Evolutionary conservation across 805 yeast genomes (phyloP), one percentile per base, ranked within the genome.

Genomic region (Spathaspora arborariae): DNA sequence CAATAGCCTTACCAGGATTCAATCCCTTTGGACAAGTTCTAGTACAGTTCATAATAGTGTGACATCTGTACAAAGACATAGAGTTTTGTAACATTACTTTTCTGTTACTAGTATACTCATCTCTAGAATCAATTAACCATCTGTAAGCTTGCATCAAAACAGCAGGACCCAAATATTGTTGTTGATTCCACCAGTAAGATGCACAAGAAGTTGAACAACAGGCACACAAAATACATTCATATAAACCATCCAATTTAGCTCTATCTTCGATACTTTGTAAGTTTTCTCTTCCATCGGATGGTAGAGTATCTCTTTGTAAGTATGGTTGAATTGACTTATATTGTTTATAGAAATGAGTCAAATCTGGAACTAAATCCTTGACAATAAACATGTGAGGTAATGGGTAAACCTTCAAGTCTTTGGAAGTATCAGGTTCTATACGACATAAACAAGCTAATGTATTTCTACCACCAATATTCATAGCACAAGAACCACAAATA

Each of bases 161-260:
- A 24, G 99, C 99, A 20, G 99, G 99, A 48, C 99, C 99, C 59
- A 94, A 76, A 74, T 94, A 94, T 77, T 94, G 96, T 73, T 91
- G 96, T 75, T 89, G 96, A 75, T 94, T 94, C 99, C 99, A 94
- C 99, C 99, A 94, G 80, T 94, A 94, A 2, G 98, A 91, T 45
- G 99, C 99, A 77, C 99, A 94, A 16, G 98, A 84, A 44, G 99
- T 94, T 30, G 97, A 91, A 73, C 99, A 92, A 75, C 99, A 91
- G 9, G 99, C 99, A 76, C 99, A 92, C 65, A 92, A 76, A 61
- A 92, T 92, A 78, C 99, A 92, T 75, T 92, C 98, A 75, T 92
- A 92, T 57, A 94, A 74, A 47, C 99, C 99, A 68, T 94, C 98
- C 64, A 92, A 79, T 75, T 94, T 94, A 72, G 85, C 88, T 74